Percentiles rank a stretch among this genome's conserved stretches.
Conservation (phyloP, 1,284 basidiomycete genomes). For the Peniophora sp. region DNA sequence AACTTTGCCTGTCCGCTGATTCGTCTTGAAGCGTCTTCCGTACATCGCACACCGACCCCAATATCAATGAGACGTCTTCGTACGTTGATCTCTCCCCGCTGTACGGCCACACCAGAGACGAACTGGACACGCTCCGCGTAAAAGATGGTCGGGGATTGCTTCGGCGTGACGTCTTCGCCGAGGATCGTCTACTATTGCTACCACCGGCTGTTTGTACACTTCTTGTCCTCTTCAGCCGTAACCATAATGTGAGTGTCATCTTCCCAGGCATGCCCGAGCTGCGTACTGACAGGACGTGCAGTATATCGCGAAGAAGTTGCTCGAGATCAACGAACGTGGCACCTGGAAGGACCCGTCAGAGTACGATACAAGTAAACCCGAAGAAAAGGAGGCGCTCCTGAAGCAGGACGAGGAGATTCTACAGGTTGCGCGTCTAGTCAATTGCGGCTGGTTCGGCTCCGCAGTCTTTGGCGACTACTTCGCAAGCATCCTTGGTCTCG, state of each 20-base stretch:
- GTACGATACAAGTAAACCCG: slow-evolving; percentile 22
- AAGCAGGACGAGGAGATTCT: slow-evolving; percentile 78
- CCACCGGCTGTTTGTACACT: slow-evolving; percentile 71
- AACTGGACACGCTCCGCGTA: slow-evolving; percentile 54
- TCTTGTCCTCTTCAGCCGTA: slow-evolving; percentile 73
- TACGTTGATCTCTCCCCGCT: slow-evolving; percentile 81
- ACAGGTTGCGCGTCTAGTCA: slow-evolving; percentile 70
- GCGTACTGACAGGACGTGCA: slow-evolving; percentile 18
- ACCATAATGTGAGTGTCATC: slow-evolving; percentile 68
- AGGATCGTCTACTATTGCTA: slow-evolving; percentile 72
- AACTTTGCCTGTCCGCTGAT: slow-evolving; percentile 1
- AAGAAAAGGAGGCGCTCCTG: slow-evolving; percentile 22
- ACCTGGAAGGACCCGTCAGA: slow-evolving; percentile 44
- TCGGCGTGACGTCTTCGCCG: slow-evolving; percentile 66
- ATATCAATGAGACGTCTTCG: slow-evolving; percentile 79
- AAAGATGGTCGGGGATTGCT: slow-evolving; percentile 61
- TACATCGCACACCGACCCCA: slow-evolving; percentile 54
- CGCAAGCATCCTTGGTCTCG: slow-evolving; percentile 64
- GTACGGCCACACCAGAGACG: slow-evolving; percentile 63
- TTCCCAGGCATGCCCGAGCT: background rate
- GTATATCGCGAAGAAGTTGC: slow-evolving; percentile 74
- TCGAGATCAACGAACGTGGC: slow-evolving; percentile 72
- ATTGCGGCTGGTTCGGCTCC: slow-evolving; percentile 70
- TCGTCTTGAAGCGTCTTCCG: slow-evolving; percentile 52
- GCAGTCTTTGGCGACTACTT: slow-evolving; percentile 75